Evolutionary conservation across 768 basidiomycete genomes (phyloP).

Genomic region (Pulveroboletus ravenelii): DNA sequence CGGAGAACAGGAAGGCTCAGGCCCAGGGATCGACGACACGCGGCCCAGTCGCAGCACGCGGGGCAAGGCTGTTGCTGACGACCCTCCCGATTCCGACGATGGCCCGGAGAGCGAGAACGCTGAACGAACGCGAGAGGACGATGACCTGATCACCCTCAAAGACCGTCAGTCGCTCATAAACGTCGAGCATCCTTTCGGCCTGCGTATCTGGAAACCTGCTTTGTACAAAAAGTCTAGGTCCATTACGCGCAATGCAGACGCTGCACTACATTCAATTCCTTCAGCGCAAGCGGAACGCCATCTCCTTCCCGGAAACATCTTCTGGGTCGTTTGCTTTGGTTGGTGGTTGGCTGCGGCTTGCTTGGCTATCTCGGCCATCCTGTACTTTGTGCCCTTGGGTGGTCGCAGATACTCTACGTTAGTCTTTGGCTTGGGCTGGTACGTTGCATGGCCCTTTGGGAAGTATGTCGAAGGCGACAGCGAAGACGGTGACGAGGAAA

Average conservation of each 20-base stretch:
- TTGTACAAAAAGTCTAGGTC: slow-evolving; percentile 97
- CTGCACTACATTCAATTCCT: slow-evolving; percentile 87
- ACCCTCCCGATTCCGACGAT: slow-evolving; percentile 38
- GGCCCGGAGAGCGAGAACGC: slow-evolving; percentile 33
- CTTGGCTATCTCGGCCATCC: slow-evolving; percentile 57
- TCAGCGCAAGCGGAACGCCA: slow-evolving; percentile 93
- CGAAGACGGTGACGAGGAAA: slow-evolving; percentile 40
- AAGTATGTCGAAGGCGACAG: slow-evolving; percentile 92
- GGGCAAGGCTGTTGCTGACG: slow-evolving; percentile 44
- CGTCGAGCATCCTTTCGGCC: slow-evolving; percentile 97
- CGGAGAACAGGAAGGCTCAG: slow-evolving; percentile 51
- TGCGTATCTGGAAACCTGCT: slow-evolving; percentile 99
- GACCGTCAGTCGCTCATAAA: slow-evolving; percentile 98
- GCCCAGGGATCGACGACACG: slow-evolving; percentile 31
- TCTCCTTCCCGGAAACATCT: slow-evolving; percentile 87
- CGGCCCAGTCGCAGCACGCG: slow-evolving; percentile 13
- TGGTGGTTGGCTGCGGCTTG: slow-evolving; percentile 87
- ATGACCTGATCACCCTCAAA: slow-evolving; percentile 87
- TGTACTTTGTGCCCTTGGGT: slow-evolving; percentile 74
- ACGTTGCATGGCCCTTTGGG: slow-evolving; percentile 96
- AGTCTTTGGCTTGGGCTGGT: slow-evolving; percentile 91
- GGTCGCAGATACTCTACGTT: slow-evolving; percentile 82
- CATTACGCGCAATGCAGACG: slow-evolving; percentile 93
- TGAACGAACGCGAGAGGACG: slow-evolving; percentile 39
- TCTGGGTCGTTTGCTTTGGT: slow-evolving; percentile 87